These are phyloP conservation scores for Nowakowskiella sp. DNA, from an alignment of 192 early-diverging fungal genomes.

Conservation along the genomic window DNA sequence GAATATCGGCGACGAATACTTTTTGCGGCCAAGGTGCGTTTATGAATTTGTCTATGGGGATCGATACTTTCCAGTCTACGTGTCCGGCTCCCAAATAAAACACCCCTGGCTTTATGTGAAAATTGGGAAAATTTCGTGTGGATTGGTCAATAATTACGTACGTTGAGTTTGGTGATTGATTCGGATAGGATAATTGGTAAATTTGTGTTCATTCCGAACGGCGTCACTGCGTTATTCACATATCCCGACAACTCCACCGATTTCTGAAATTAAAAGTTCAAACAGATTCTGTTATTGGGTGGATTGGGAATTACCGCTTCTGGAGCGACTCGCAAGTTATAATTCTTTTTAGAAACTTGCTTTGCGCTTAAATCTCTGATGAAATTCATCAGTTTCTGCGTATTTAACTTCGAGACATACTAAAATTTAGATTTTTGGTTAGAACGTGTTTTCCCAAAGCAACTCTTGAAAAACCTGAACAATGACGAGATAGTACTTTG, in stretches of 20 bases:
- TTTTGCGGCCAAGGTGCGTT: constrained; percentile 20
- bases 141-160: constrained; percentile 3
- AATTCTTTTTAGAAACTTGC: constrained; percentile 57
- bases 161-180: constrained; percentile 49
- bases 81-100: constrained; percentile 76
- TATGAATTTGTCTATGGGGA: constrained; percentile 57
- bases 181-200: constrained; percentile 65
- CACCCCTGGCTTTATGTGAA: constrained; percentile 42
- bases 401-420: constrained; percentile 53
- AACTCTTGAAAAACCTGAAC: constrained; percentile 44
- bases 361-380: constrained; percentile 46
- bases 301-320: constrained; percentile 20
- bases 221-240: constrained; percentile 51
- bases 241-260: constrained; percentile 68
- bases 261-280: constrained; percentile 19
- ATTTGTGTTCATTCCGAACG: constrained; percentile 35
- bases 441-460: neutral
- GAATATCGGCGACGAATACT: constrained; percentile 32
- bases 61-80: constrained; percentile 75
- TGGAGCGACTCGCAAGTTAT: constrained; percentile 66
- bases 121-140: neutral
- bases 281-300: neutral
- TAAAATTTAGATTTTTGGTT: constrained; percentile 6
- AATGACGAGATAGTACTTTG: constrained; percentile 58
- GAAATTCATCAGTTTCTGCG: constrained; percentile 54